These are phyloP conservation scores for Fusarium musae DNA, from an alignment of 2,329 filamentous ascomycete species.

Conservation along the genomic window DNA sequence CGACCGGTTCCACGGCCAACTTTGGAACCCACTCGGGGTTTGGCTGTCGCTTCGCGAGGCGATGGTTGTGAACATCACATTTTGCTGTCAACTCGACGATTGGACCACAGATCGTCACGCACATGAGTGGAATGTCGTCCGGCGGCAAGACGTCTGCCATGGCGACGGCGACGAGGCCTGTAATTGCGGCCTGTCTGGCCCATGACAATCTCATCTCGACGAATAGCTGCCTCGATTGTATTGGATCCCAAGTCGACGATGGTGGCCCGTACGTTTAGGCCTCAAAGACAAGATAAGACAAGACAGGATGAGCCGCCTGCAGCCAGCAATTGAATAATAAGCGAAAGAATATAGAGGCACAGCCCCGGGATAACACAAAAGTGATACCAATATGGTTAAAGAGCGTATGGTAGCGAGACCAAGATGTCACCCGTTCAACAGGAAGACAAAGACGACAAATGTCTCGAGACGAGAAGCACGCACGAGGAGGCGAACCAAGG, in stretches of 20 bases:
- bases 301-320: conserved; percentile 15
- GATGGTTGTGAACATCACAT: conserved; percentile 47
- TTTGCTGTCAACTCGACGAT: conserved; percentile 55
- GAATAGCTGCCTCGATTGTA: not conserved
- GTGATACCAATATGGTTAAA: conserved; percentile 30
- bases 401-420: conserved; percentile 18
- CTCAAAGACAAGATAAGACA: conserved; percentile 12
- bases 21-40: conserved; percentile 36
- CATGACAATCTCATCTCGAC: conserved; percentile 45
- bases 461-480: conserved; percentile 8
- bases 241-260: conserved; percentile 1
- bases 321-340: conserved; percentile 12
- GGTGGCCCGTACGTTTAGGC: conserved; percentile 24
- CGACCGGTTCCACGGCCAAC: conserved; percentile 32
- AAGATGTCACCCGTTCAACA: conserved; percentile 22
- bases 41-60: conserved; percentile 44
- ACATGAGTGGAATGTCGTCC: conserved; percentile 52
- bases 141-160: conserved; percentile 48
- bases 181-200: conserved; percentile 43
- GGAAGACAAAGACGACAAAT: conserved; percentile 25
- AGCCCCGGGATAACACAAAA: conserved; percentile 26
- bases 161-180: conserved; percentile 45
- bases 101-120: conserved; percentile 56
- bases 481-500: conserved; percentile 10
- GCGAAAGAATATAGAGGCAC: conserved; percentile 21